Percentiles rank a stretch among this genome's conserved stretches.
Conservation (phyloP, 1,139 yeast genomes). For the Yamadazyma triangularis region DNA sequence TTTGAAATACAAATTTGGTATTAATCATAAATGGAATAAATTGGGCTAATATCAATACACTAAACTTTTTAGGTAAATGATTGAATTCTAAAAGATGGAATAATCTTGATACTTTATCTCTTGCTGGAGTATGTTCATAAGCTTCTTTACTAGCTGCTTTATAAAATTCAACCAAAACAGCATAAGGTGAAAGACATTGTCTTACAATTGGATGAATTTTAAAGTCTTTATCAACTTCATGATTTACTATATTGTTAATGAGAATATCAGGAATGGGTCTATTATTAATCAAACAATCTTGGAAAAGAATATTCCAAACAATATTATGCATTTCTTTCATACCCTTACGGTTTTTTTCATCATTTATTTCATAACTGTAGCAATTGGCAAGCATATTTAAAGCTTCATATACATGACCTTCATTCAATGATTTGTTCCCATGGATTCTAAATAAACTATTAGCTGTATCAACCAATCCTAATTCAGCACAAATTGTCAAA, state of each 20-base stretch:
- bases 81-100: slow-evolving; percentile 58
- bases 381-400: slow-evolving; percentile 64
- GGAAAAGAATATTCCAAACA: slow-evolving; percentile 50
- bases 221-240: slow-evolving; percentile 29
- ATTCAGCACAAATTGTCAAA: slow-evolving; percentile 48
- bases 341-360: slow-evolving; percentile 19
- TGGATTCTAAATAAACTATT: slow-evolving; percentile 42
- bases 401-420: slow-evolving; percentile 55
- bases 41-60: slow-evolving; percentile 48
- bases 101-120: slow-evolving; percentile 27
- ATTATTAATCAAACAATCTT: slow-evolving; percentile 53
- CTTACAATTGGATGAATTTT: slow-evolving; percentile 52
- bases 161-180: slow-evolving; percentile 54
- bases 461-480: slow-evolving; percentile 49
- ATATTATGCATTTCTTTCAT: slow-evolving; percentile 37
- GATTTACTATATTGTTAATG: slow-evolving; percentile 49
- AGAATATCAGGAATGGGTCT: slow-evolving; percentile 51
- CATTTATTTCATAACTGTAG: slow-evolving; percentile 38
- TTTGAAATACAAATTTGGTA: slow-evolving; percentile 21
- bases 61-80: slow-evolving; percentile 58
- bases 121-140: slow-evolving; percentile 16
- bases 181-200: slow-evolving; percentile 71
- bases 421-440: slow-evolving; percentile 36
- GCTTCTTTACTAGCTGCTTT: slow-evolving; percentile 16
- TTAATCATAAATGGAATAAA: slow-evolving; percentile 39